Evolutionary conservation across 2,329 filamentous ascomycete species (phyloP), one percentile per base, ranked within the genome.

Genomic region (Cryphonectria naterciae): DNA sequence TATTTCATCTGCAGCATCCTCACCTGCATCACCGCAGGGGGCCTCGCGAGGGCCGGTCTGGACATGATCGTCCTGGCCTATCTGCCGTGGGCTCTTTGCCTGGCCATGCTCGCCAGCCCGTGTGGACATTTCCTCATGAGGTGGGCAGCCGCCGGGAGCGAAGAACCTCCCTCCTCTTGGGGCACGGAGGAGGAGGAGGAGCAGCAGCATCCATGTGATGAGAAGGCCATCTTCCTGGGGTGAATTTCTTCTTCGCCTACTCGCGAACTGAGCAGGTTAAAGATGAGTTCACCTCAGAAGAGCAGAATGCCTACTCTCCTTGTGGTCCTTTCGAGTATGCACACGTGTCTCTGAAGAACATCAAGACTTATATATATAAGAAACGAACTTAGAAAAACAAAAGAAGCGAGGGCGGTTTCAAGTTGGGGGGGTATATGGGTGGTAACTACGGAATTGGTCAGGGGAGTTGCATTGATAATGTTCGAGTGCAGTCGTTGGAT

Each of bases 91-190:
- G 78, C 80, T 2, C 73, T 79, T 32, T 81, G 76, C 65, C 60
- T 74, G 7, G 80, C 80, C n/a, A 82, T 83, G 81, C 41, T 77
- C 7, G 66, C 70, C 37, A 81, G 80, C 73, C 73, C 77, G 6
- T 69, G 65, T 22, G 70, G 77, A 6, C 79, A 81, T 22, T n/a
- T 35, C 25, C 25, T 67, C n/a, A 32, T 63, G 11, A n/a, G 58
- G 2, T 43, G 56, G 65, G 61, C 39, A 7, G 41, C 22, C 11
- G 37, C 61, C 4, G 43, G 39, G 19, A 60, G 37, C 43, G 28
- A 11, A 25, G 43, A 62, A 11, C 7, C 5, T 35, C 19, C 10
- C 13, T n/a, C 19, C 22, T n/a, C 46, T 22, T 49, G 46, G 19
- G 46, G 10, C 10, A n/a, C 49, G 25, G 37, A 17, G 63, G n/a